Evolutionary conservation across 306 rosid species (phyloP).

Genomic region (Herpetospermum pedunculosum): DNA sequence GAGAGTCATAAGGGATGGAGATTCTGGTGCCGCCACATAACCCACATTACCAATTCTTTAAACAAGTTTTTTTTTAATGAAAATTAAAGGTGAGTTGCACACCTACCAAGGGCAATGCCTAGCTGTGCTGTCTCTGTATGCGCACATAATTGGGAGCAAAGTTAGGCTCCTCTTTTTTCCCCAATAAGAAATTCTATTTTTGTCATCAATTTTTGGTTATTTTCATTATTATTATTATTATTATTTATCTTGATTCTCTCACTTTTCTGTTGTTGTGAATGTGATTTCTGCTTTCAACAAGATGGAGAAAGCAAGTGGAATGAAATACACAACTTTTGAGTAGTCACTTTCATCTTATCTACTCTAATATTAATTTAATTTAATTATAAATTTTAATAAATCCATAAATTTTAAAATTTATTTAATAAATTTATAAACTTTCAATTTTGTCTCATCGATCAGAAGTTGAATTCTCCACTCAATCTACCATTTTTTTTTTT

Average conservation of each 20-base stretch:
- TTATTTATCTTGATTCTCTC: background rate
- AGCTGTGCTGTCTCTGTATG: constrained; percentile 11
- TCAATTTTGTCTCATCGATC: no score
- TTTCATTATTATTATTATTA: background rate
- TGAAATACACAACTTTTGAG: no score
- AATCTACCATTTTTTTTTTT: no score
- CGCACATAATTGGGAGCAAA: constrained; percentile 9
- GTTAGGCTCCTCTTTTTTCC: background rate
- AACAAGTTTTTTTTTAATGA: background rate
- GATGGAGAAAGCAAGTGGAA: background rate
- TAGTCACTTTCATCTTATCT: no score
- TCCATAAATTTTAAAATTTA: no score
- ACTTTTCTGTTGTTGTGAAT: background rate
- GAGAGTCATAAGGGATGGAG: background rate
- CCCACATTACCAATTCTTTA: background rate
- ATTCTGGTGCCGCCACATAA: constrained; percentile 5
- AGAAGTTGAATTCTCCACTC: no score
- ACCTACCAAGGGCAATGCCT: background rate
- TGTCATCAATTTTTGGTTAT: background rate
- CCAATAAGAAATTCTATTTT: background rate
- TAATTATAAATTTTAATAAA: no score
- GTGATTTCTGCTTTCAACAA: background rate
- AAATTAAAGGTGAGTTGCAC: background rate
- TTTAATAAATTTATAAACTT: no score
- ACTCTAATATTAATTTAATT: no score